Evolutionary conservation across 345 rosid species (phyloP), one percentile per base, ranked within the genome.

Genomic region (Chamaenerion angustifolium): DNA sequence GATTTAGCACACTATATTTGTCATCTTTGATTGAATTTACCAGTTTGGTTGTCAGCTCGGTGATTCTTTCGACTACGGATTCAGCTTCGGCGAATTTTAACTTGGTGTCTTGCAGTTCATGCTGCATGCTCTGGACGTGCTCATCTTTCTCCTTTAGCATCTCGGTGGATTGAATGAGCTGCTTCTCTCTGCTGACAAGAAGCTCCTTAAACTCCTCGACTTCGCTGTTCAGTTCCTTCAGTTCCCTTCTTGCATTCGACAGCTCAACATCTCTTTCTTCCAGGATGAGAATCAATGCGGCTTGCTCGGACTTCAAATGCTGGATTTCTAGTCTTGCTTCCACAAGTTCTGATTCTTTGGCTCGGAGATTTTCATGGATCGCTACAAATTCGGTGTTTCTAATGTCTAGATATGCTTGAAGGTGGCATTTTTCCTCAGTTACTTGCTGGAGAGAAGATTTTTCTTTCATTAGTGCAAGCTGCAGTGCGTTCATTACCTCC

Each of bases 281-380:
- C 48, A 79, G 57, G 14, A 71, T 56, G 17, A 75, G 71, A 64
- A 68, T 75, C 56, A 90, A 75, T 57, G 98, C 76, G 61, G 78
- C 79, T 60, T 66, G 77, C 66, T 83, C 79, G 18, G 92, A 76
- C 56, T 74, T 73, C 73, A 83, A 74, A 65, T 73, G 77, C 72
- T 73, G 86, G 56, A 90, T 81, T 65, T 90, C 94, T 46, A 90
- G 72, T 68, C 69, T 85, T 49, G 84, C 98, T 58, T 86, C 86
- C 64, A 74, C 95, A 67, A 86, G 57, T 41, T 80, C 81, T 12
- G 73, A 63, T 66, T 83, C 94, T 64, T 81, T 81, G 54, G 27
- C 66, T 44, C 59, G 69, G 51, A 90, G 85, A 69, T 76, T 68
- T 50, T 63, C 45, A 57, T 58, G 78, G 60, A 81, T 67, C 31